Percentiles rank a stretch among this genome's conserved stretches.
Conservation (phyloP, 208 protist species). For the Vickermania ingenoplastis region DNA sequence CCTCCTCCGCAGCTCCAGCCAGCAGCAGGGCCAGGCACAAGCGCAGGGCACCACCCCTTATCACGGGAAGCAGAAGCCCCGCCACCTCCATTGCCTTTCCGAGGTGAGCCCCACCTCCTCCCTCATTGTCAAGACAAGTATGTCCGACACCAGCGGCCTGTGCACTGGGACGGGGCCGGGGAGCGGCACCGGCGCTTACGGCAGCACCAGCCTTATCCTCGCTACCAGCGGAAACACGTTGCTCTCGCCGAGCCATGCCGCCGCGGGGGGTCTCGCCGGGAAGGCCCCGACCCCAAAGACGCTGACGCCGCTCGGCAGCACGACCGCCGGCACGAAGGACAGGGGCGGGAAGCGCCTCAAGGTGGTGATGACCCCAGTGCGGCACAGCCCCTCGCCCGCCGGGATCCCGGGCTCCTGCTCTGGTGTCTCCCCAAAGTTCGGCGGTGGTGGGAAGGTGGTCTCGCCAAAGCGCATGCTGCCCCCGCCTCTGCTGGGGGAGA, state of each 20-base stretch:
- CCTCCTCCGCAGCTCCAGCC: conserved; percentile 5
- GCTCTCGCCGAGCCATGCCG: background rate
- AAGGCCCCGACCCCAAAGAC: background rate
- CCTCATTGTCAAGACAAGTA: background rate
- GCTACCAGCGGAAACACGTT: background rate
- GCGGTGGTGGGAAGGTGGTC: too few species aligned
- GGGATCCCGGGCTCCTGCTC: background rate
- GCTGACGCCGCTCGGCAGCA: background rate
- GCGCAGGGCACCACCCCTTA: background rate
- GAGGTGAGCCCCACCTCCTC: background rate
- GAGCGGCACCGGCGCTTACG: background rate
- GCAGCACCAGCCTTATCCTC: background rate
- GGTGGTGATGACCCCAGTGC: background rate
- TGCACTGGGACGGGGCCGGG: background rate
- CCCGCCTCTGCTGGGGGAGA: too few species aligned
- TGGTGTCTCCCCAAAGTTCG: background rate
- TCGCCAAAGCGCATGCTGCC: background rate
- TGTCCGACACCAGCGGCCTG: background rate
- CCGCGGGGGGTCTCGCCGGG: too few species aligned
- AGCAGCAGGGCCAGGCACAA: background rate
- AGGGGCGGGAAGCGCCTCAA: background rate
- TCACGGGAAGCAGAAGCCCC: background rate
- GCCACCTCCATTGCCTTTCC: background rate
- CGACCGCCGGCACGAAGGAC: background rate
- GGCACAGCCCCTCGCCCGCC: background rate